These are phyloP conservation scores for Herpetomonas muscarum DNA, from an alignment of 208 protist species.

Conservation along the genomic window DNA sequence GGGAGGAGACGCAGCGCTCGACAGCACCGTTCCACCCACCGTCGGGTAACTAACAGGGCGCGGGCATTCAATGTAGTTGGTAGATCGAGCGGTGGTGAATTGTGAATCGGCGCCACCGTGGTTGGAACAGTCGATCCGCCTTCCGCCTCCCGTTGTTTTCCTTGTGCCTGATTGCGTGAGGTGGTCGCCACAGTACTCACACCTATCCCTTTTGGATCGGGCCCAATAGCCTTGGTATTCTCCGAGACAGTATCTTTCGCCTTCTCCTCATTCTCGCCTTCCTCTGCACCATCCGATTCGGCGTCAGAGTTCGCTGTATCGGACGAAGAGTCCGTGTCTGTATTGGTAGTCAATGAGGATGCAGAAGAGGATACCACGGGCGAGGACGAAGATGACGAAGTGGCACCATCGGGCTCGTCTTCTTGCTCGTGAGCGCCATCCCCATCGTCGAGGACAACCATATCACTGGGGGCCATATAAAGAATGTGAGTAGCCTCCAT, in stretches of 20 bases:
- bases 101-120: background rate
- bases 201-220: no score
- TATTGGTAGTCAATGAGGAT: no score
- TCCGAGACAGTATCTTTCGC: no score
- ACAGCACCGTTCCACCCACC: conserved; percentile 16
- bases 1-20: conserved; percentile 18
- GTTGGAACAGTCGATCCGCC: background rate
- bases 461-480: conserved; percentile 1
- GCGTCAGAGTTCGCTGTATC: no score
- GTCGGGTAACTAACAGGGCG: background rate
- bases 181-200: no score
- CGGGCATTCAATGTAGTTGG: background rate
- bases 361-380: no score
- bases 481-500: conserved; percentile 69
- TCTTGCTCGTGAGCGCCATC: conserved; percentile 7
- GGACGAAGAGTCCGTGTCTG: conserved; percentile 3
- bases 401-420: conserved; percentile 2
- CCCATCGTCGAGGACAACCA: background rate
- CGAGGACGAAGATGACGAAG: background rate
- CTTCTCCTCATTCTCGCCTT: no score
- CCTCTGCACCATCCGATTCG: no score
- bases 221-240: no score
- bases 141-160: background rate
- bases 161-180: no score
- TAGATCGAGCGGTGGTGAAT: background rate